phyloP scores from a whole-genome alignment of 345 rosid species.

The Sonneratia caseolaris region DNA sequence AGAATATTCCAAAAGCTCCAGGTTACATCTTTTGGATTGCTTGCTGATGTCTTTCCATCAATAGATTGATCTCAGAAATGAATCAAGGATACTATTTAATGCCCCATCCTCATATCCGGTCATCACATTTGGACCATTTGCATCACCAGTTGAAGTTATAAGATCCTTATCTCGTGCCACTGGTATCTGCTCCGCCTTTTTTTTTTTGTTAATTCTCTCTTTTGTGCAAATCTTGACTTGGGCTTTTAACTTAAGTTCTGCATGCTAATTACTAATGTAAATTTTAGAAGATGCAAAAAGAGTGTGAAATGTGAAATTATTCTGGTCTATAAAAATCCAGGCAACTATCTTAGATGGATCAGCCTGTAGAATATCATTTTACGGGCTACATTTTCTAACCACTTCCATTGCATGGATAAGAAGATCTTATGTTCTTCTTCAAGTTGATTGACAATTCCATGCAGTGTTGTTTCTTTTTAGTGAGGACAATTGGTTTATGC shows the following conservation, averaged over 20 bases:
- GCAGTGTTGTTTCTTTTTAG: not conserved
- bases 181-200: conserved; percentile 36
- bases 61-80: conserved; percentile 82
- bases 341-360: not conserved
- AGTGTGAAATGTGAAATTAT: not conserved
- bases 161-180: conserved; percentile 64
- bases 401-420: not conserved
- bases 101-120: conserved; percentile 62
- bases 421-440: not conserved
- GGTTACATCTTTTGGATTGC: conserved; percentile 1
- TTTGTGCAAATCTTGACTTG: conserved; percentile 4
- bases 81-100: conserved; percentile 35
- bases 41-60: not conserved
- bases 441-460: not conserved
- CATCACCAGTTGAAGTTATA: conserved; percentile 60
- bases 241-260: conserved; percentile 4
- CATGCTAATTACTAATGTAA: not conserved
- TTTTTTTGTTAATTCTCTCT: conserved; percentile 9
- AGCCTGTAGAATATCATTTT: not conserved
- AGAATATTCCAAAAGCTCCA: not conserved
- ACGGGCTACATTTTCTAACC: not conserved
- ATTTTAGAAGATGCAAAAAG: not conserved
- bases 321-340: not conserved
- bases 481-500: not conserved
- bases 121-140: conserved; percentile 77